Conservation (phyloP, 352 stramenopile species). For the Pythium sukuiense region DNA sequence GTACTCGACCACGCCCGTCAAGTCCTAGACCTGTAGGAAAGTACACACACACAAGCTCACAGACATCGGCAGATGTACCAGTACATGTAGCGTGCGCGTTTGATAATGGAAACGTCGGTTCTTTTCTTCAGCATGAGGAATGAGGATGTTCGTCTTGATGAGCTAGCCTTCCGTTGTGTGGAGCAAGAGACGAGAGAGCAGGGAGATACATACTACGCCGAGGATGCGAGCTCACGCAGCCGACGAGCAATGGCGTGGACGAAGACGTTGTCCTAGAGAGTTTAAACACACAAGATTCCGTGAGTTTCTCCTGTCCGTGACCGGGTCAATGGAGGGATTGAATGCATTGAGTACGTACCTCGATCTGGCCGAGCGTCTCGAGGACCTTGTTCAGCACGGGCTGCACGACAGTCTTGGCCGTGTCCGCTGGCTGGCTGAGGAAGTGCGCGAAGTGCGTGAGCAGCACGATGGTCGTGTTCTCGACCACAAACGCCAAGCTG, state of each 20-base stretch:
- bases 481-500: constrained; percentile 69
- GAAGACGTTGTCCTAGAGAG: constrained; percentile 57
- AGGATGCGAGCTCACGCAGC: constrained; percentile 55
- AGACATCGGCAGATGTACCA: neutral
- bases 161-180: neutral
- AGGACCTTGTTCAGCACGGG: constrained; percentile 72
- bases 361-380: constrained; percentile 55
- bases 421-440: constrained; percentile 33
- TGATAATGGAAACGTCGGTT: constrained; percentile 2
- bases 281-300: constrained; percentile 11
- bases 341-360: constrained; percentile 40
- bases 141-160: neutral
- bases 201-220: constrained; percentile 22
- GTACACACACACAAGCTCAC: too few relatives aligned
- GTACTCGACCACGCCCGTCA: constrained; percentile 43
- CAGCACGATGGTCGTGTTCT: constrained; percentile 78
- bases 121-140: constrained; percentile 1
- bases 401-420: constrained; percentile 37
- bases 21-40: neutral
- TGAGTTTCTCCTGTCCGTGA: neutral
- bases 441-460: constrained; percentile 74
- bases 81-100: neutral
- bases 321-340: neutral
- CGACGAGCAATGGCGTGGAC: constrained; percentile 67
- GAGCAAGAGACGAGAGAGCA: constrained; percentile 1